A percentile compares a stretch with the other conserved stretches of the same genome.
phyloP scores from a whole-genome alignment of 371 early-diverging fungal genomes.

The Mucor velutinosus region DNA sequence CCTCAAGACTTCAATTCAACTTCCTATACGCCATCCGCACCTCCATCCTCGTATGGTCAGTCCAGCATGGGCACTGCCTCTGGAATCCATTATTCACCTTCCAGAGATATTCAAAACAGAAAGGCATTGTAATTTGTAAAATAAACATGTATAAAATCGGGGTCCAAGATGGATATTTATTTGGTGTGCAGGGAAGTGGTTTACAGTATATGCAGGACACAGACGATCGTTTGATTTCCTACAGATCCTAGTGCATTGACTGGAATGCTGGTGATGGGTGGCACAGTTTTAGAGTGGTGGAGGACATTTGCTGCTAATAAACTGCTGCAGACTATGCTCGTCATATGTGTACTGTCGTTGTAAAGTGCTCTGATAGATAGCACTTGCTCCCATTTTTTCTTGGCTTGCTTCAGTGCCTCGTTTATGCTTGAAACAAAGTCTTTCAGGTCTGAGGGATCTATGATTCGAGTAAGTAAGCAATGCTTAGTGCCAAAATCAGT shows the following conservation, averaged over 20 bases:
- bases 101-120: slow-evolving; percentile 23
- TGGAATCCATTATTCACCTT: slow-evolving; percentile 11
- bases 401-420: slow-evolving; percentile 5
- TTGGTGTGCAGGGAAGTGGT: no score
- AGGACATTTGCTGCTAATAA: neutral
- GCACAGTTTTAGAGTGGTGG: neutral
- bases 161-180: no score
- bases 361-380: slow-evolving; percentile 17
- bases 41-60: neutral
- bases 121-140: slow-evolving; percentile 8
- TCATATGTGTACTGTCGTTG: neutral
- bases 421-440: neutral
- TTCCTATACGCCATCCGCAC: neutral
- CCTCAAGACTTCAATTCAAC: neutral
- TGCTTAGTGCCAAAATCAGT: neutral
- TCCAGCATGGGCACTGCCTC: slow-evolving; percentile 10
- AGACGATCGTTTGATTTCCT: slow-evolving; percentile 10
- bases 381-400: slow-evolving; percentile 12
- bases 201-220: slow-evolving; percentile 18
- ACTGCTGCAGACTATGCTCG: neutral
- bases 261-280: slow-evolving; percentile 19
- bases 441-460: neutral
- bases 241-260: slow-evolving; percentile 10
- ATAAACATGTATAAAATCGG: no score
- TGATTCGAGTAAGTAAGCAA: neutral